Evolutionary conservation across 2,329 filamentous ascomycete species (phyloP), one percentile per base, ranked within the genome.

Genomic region (Juglanconis oblonga): DNA sequence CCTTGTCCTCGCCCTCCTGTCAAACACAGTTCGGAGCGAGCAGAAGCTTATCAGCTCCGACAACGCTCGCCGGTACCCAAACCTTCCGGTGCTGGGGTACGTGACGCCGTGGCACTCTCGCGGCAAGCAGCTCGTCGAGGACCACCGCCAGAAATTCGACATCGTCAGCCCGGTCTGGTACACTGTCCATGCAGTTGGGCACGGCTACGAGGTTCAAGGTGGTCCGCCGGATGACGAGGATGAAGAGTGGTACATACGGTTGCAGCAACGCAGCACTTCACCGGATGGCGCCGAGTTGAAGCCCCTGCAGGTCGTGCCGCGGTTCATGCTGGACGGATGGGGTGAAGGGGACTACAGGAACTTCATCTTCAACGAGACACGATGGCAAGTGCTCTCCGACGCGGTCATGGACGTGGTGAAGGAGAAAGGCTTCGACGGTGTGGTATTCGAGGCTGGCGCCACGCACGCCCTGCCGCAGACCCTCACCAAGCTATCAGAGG

Each of bases 81-180:
- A 38, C n/a, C 55, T 64, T 4, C 62, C 63, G 14, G 58, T 64
- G 14, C 56, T 67, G 50, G 65, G 62, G 38, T 67, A 67, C 42
- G 65, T 67, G 14, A 67, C 65, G 44, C 64, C 64, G 11, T 67
- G 65, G 65, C 65, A 67, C 60, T 33, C 59, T 29, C 64, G 65
- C 7, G 65, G 65, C 31, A 65, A 61, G 40, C 51, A 65, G 50
- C 57, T 67, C 24, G 63, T 66, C 13, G 64, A 66, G 42, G 60
- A 65, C 38, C 59, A 64, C 50, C 58, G 64, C 3, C 35, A 57
- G 2, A 67, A 64, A 32, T 64, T 67, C n/a, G 65, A 67, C 51
- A 65, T 67, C 5, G 52, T 67, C 48, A 60, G 59, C 32, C 65
- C 65, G 1, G 64, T 67, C 17, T 67, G 65, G 65, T 67, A 67